phyloP scores from a whole-genome alignment of 1,284 basidiomycete genomes.

The Sphaerobolus stellatus region DNA sequence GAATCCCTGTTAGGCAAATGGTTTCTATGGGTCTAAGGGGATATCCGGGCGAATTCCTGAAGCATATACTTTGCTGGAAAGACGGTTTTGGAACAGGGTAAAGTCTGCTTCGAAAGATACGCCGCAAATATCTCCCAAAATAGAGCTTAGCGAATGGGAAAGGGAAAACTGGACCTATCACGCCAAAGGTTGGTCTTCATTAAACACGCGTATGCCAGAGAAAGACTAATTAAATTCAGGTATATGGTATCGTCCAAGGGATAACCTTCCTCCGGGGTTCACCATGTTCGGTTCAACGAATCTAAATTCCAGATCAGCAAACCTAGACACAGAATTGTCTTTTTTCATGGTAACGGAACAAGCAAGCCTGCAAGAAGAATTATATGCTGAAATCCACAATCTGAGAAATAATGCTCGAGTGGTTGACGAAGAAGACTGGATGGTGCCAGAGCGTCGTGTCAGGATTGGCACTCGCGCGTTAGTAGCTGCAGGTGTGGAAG shows the following conservation, averaged over 20 bases:
- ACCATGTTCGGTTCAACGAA: conserved; percentile 97
- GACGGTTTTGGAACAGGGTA: conserved; percentile 77
- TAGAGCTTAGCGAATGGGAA: conserved; percentile 86
- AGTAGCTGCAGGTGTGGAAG: conserved; percentile 56
- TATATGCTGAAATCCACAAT: conserved; percentile 43
- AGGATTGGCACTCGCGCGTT: conserved; percentile 67
- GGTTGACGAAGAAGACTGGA: conserved; percentile 46
- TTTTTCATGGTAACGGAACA: conserved; percentile 79
- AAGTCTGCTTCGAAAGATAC: conserved; percentile 49
- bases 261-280: conserved; percentile 56
- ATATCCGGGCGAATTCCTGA: conserved; percentile 92
- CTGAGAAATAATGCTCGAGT: conserved; percentile 40
- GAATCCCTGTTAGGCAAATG: conserved; percentile 73
- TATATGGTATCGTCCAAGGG: conserved; percentile 77
- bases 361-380: conserved; percentile 31
- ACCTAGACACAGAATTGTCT: conserved; percentile 91
- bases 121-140: conserved; percentile 35
- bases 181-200: conserved; percentile 75
- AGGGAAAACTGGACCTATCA: conserved; percentile 97
- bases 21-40: conserved; percentile 89
- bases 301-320: conserved; percentile 87
- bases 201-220: neutral
- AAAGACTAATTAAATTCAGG: conserved; percentile 46
- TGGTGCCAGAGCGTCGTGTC: conserved; percentile 57
- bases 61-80: conserved; percentile 88